These are phyloP conservation scores for Microstroma glucosiphilum DNA, from an alignment of 1,284 basidiomycete species.

Conservation along the genomic window DNA sequence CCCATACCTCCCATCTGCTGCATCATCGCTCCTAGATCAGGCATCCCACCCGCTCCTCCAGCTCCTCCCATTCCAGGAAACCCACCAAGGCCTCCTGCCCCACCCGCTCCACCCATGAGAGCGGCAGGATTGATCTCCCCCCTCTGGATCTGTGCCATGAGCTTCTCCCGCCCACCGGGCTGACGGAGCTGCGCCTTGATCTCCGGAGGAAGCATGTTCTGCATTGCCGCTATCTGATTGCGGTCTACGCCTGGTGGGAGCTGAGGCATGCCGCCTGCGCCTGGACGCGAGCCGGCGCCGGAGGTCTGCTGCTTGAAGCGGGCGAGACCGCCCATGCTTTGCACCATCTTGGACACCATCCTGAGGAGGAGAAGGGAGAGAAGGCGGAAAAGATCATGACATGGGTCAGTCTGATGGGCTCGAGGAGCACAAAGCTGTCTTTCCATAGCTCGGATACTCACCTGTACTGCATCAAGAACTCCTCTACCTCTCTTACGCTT, in stretches of 20 bases:
- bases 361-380: constrained; percentile 54
- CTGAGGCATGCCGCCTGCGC: constrained; percentile 31
- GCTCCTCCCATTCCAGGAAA: constrained; percentile 37
- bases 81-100: constrained; percentile 18
- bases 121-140: constrained; percentile 13
- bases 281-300: constrained; percentile 25
- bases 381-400: not conserved
- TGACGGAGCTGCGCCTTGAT: constrained; percentile 49
- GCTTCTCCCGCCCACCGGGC: constrained; percentile 45
- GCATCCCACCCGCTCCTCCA: constrained; percentile 35
- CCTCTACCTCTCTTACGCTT: constrained; percentile 91
- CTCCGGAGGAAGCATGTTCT: constrained; percentile 45
- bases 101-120: constrained; percentile 18
- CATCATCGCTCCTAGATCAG: constrained; percentile 51
- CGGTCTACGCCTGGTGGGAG: constrained; percentile 45
- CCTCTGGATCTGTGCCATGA: constrained; percentile 34
- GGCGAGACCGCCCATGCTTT: constrained; percentile 91
- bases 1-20: constrained; percentile 49
- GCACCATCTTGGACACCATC: constrained; percentile 59
- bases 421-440: not conserved
- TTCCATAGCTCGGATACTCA: constrained; percentile 74
- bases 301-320: constrained; percentile 55
- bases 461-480: constrained; percentile 84
- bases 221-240: constrained; percentile 47
- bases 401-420: not conserved